Base-by-base conservation (phyloP, 2,329 filamentous ascomycete species). In the Blastomyces emzantsi region DNA sequence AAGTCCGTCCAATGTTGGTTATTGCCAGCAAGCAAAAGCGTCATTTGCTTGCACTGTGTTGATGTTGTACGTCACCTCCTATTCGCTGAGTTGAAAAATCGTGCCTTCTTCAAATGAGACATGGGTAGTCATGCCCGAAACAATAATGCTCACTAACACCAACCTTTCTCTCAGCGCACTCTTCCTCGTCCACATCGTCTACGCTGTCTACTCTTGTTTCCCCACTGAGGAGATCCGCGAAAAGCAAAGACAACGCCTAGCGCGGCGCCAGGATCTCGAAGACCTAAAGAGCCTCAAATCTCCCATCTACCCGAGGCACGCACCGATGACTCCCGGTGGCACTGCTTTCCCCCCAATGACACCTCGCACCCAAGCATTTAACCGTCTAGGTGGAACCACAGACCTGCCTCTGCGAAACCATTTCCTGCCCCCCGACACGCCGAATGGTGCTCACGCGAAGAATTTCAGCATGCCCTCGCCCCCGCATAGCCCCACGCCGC, bases 11-110 rank as follows among this genome's bases (percentile, higher is more conserved):
- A 76, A 82, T 62, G 73, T 81, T 41, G 71, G 70, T 22, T 87
- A 85, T 70, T 87, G 85, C 71, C 74, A 80, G 73, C 85, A 87
- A 73, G 83, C 85, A 4, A 85, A 87, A 69, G 76, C 78, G 7
- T 75, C 79, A 3, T 87, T 87, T 69, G 83, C 79, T 1, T 76
- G 85, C 25, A 83, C 80, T 3, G 75, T 84, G 60, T 72, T 85
- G 33, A 79, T 85, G 73, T 75, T 82, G 83, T 86, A 76, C 72
- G 81, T 79, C 25, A 58, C 15, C 22, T 52, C 64, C 58, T 52
- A 54, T 22, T 22, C 52, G 15, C 41, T 45, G 47, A 58, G 56
- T 58, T 43, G 51, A 45, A 33, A 54, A 17, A 52, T n/a, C 15
- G 52, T 33, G 6, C 49, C 39, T 13, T 58, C 13, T 17, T 45